Evolutionary conservation across 2,329 filamentous ascomycete species (phyloP), one percentile per base, ranked within the genome.

Genomic region (Lachnellula occidentalis): DNA sequence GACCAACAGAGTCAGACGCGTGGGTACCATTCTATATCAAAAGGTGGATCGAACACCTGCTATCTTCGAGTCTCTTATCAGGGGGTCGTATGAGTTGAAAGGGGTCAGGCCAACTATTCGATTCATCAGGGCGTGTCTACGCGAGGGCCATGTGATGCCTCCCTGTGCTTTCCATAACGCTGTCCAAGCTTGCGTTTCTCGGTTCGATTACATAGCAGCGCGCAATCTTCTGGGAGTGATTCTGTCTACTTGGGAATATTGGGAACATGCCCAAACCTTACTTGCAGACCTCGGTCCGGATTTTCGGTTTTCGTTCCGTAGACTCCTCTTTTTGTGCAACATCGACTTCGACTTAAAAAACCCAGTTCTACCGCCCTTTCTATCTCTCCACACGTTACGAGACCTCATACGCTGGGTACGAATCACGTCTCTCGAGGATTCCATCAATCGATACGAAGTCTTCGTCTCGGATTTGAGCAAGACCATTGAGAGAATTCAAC

Each of bases 1-100:
- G 22, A 57, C 48, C 9, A 58, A 55, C 15, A 63, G 62, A 6
- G 52, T 64, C 7, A 58, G 59, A n/a, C 54, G 59, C 15, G 53
- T 58, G 27, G 54, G 60, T 24, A 50, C 48, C 4, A 51, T 49
- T 7, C 41, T 69, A 11, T 36, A 46, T 5, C 48, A 64, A 48
- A 69, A 68, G 45, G 55, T 60, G 14, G 53, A 57, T 8, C 58
- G 66, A 53, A 57, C 61, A 49, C 39, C 53, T 17, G 37, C 51
- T 6, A 59, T 69, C 22, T 69, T 66, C 42, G 60, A 67, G 52
- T 48, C 60, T 4, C 59, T 68, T n/a, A 67, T 68, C 37, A 47
- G 50, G 21, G 64, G 62, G 3, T 59, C 53, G 53, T 55, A 67
- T 12, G 45, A 60, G 11, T 48, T 66, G n/a, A 49, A 58, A 11